Percentiles rank a stretch among this genome's conserved stretches.
Conservation (phyloP, 2,329 filamentous ascomycete species). For the Fusarium denticulatum region DNA sequence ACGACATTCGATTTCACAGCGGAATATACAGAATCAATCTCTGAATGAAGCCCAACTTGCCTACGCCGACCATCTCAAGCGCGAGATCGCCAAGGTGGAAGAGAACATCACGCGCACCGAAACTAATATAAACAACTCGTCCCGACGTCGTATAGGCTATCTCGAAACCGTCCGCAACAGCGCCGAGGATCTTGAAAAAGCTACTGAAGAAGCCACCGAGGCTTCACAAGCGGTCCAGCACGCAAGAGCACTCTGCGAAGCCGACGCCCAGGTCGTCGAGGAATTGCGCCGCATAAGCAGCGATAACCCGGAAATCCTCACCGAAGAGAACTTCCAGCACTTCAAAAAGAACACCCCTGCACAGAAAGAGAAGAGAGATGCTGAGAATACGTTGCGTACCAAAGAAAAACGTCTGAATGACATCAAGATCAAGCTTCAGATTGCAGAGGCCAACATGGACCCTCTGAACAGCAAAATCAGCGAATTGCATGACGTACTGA, state of each 20-base stretch:
- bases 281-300: neutral
- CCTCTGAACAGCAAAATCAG: neutral
- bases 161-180: neutral
- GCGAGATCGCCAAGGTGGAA: neutral
- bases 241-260: neutral
- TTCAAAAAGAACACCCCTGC: neutral
- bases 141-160: neutral
- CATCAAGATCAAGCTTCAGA: neutral
- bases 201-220: neutral
- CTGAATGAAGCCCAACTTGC: neutral
- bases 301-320: neutral
- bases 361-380: neutral
- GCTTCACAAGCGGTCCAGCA: rapidly evolving
- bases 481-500: neutral
- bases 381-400: rapidly evolving
- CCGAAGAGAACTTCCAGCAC: neutral
- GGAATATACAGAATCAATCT: neutral
- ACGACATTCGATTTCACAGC: neutral
- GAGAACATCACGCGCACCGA: neutral
- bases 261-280: neutral
- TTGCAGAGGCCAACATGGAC: neutral
- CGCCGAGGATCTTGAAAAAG: neutral
- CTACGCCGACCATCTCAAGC: neutral
- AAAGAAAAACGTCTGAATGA: neutral
- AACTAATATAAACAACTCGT: neutral